phyloP scores from a whole-genome alignment of 495 filamentous ascomycete species.

The Recurvomyces mirabilis region DNA sequence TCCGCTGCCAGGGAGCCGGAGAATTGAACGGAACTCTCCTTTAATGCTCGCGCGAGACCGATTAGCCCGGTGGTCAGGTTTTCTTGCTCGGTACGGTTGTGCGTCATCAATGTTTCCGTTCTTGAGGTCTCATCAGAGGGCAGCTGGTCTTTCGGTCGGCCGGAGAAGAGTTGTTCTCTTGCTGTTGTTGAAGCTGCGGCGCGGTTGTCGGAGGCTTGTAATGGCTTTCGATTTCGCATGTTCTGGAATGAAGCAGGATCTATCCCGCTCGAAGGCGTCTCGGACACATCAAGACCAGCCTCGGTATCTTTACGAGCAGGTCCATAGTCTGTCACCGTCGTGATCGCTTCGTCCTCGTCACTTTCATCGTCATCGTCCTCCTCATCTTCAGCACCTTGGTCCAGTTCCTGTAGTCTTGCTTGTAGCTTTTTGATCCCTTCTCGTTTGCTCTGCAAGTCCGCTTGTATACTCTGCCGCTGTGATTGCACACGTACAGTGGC shows the following conservation, averaged over 20 bases:
- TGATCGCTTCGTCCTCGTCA: constrained; percentile 19
- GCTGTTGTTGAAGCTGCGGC: constrained; percentile 20
- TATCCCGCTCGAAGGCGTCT: not conserved
- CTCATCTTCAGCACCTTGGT: constrained; percentile 35
- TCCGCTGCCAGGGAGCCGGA: constrained; percentile 60
- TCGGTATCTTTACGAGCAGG: constrained; percentile 20
- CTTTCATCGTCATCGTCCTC: constrained; percentile 16
- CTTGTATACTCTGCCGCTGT: constrained; percentile 54
- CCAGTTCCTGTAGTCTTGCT: constrained; percentile 33
- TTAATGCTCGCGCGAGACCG: constrained; percentile 64
- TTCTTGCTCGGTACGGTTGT: constrained; percentile 71
- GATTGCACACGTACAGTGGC: constrained; percentile 51
- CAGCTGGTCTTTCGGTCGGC: constrained; percentile 15
- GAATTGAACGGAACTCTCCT: constrained; percentile 60
- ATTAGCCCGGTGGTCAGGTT: constrained; percentile 71
- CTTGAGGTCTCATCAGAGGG: constrained; percentile 11
- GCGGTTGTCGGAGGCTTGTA: constrained; percentile 11
- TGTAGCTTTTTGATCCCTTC: constrained; percentile 37
- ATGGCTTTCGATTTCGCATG: constrained; percentile 27
- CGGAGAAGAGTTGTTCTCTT: constrained; percentile 22
- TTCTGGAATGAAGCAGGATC: constrained; percentile 12
- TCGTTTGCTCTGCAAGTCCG: constrained; percentile 53
- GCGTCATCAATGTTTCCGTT: constrained; percentile 56
- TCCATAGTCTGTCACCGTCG: constrained; percentile 22
- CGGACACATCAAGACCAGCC: constrained; percentile 23